A percentile compares a stretch with the other conserved stretches of the same genome.
These are phyloP conservation scores for Tetrahymena malaccensis DNA, from an alignment of 73 alveolate species.

Conservation along the genomic window DNA sequence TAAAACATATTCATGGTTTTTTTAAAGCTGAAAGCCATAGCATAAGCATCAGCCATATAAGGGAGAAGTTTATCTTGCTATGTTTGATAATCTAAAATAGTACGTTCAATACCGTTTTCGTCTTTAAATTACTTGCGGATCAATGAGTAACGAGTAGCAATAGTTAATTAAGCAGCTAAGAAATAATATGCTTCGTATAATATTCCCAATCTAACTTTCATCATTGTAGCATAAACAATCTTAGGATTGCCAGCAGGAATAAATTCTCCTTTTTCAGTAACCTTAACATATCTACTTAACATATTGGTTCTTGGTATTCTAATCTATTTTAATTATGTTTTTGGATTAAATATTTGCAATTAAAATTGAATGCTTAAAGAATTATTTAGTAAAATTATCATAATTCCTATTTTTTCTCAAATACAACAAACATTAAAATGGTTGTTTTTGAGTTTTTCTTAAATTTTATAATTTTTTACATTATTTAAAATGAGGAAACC, in stretches of 20 bases:
- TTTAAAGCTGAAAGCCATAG: slow-evolving; percentile 8
- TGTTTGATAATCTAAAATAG: slow-evolving; percentile 29
- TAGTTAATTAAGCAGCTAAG: slow-evolving; percentile 13
- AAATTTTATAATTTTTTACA: not conserved
- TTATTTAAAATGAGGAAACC: slow-evolving; percentile 21
- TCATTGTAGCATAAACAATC: slow-evolving; percentile 29
- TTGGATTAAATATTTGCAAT: not conserved
- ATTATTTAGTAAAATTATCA: too few relatives aligned
- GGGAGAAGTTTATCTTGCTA: slow-evolving; percentile 37
- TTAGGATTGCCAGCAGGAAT: slow-evolving; percentile 30
- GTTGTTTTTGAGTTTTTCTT: not conserved
- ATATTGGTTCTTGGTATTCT: slow-evolving; percentile 28
- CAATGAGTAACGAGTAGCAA: slow-evolving; percentile 33
- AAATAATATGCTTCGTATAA: not conserved
- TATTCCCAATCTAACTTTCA: slow-evolving; percentile 20
- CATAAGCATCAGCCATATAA: slow-evolving; percentile 16
- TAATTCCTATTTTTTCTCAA: not conserved
- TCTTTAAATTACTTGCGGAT: slow-evolving; percentile 21
- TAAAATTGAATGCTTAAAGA: too few relatives aligned
- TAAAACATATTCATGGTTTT: not conserved
- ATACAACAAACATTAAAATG: not conserved
- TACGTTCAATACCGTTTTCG: slow-evolving; percentile 18
- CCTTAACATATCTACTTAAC: slow-evolving; percentile 12
- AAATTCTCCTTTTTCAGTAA: slow-evolving; percentile 9
- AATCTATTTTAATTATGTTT: not conserved